A percentile compares a stretch with the other conserved stretches of the same genome.
Conservation (phyloP, 192 early-diverging fungal genomes). For the Powellomyces hirtus region DNA sequence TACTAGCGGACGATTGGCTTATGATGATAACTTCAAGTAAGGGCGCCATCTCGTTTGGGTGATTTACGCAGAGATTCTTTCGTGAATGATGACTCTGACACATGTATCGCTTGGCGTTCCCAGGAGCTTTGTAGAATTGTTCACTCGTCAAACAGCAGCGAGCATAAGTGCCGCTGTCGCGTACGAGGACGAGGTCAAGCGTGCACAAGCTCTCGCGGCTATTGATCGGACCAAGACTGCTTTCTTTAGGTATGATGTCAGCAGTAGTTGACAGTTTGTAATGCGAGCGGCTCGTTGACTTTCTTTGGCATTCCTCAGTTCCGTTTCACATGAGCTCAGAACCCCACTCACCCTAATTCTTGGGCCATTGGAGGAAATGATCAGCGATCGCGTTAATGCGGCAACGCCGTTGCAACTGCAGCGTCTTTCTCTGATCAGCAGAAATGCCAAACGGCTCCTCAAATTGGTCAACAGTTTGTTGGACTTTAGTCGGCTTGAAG, state of each 20-base stretch:
- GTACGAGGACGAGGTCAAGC: constrained; percentile 14
- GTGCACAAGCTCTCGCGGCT: constrained; percentile 31
- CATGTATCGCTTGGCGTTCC: neutral
- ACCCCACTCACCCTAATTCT: constrained; percentile 58
- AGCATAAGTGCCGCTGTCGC: constrained; percentile 6
- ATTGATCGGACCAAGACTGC: constrained; percentile 43
- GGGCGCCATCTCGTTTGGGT: neutral
- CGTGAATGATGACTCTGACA: too few species aligned
- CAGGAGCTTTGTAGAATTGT: constrained; percentile 21
- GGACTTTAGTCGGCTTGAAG: constrained; percentile 54
- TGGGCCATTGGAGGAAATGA: constrained; percentile 37
- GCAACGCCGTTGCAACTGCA: constrained; percentile 17
- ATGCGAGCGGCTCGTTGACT: too few species aligned
- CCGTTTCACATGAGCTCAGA: constrained; percentile 29
- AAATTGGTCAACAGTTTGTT: constrained; percentile 57
- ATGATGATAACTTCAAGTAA: constrained; percentile 21
- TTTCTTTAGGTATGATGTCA: constrained; percentile 19
- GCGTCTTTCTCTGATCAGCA: constrained; percentile 40
- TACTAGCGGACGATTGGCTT: constrained; percentile 10
- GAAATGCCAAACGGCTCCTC: constrained; percentile 51
- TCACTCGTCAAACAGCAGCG: constrained; percentile 13
- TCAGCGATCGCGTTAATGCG: constrained; percentile 27
- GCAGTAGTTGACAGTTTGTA: too few species aligned
- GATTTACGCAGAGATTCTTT: neutral
- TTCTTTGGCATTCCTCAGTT: neutral